Conservation (phyloP, 768 basidiomycete genomes). For the Lepiota brunneoincarnata region DNA sequence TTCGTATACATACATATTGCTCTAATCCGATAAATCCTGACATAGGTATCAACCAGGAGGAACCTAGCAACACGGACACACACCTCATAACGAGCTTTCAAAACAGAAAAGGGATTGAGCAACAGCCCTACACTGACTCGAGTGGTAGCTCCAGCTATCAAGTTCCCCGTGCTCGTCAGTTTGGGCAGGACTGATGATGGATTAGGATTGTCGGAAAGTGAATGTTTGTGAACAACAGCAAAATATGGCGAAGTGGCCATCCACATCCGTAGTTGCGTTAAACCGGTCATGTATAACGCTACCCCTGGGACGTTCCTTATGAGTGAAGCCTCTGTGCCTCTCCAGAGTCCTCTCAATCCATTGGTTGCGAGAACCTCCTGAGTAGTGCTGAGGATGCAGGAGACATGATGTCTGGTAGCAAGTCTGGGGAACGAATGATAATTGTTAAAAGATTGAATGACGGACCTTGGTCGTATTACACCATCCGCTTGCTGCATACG, state of each 20-base stretch:
- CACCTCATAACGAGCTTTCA: conserved; percentile 93
- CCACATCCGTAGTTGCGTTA: conserved; percentile 76
- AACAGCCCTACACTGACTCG: conserved; percentile 80
- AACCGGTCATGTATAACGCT: conserved; percentile 84
- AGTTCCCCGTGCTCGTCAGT: conserved; percentile 75
- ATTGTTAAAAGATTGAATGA: neutral
- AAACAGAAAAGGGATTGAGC: conserved; percentile 85
- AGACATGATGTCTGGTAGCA: conserved; percentile 24
- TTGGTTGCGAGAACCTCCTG: conserved; percentile 57
- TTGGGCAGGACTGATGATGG: conserved; percentile 54
- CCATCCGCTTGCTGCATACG: conserved; percentile 81
- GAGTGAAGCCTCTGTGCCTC: conserved; percentile 82
- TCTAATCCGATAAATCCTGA: conserved; percentile 37
- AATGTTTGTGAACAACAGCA: conserved; percentile 29
- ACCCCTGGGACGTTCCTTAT: conserved; percentile 89
- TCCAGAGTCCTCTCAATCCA: conserved; percentile 79
- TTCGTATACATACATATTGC: conserved; percentile 72
- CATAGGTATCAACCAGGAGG: neutral
- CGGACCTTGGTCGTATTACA: conserved; percentile 32
- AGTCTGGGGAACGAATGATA: neutral
- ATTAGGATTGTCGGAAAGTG: conserved; percentile 17
- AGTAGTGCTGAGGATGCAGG: conserved; percentile 47
- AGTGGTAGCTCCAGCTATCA: conserved; percentile 81
- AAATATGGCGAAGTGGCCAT: conserved; percentile 79
- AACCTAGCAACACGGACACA: conserved; percentile 15